These are phyloP conservation scores for Suhomyces sp. DNA, from an alignment of 805 yeast species.

Conservation along the genomic window DNA sequence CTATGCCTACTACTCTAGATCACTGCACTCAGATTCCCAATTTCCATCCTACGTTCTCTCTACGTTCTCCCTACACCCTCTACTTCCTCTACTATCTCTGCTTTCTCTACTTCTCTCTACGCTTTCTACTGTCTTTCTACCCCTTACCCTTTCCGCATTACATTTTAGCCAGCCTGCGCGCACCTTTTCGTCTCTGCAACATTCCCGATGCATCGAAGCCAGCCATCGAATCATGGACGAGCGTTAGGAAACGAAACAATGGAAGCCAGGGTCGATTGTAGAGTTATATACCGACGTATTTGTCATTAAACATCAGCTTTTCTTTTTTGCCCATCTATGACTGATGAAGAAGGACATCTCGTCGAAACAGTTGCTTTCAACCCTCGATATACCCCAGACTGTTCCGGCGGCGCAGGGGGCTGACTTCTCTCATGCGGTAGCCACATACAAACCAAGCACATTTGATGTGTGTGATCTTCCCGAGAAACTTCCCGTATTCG, in stretches of 20 bases:
- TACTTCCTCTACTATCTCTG: too few relatives aligned
- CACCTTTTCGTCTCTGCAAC: not conserved
- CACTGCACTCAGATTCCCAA: too few relatives aligned
- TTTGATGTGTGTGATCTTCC: conserved; percentile 29
- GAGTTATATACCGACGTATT: not conserved
- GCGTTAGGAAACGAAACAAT: not conserved
- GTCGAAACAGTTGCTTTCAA: conserved; percentile 20
- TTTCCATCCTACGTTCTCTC: too few relatives aligned
- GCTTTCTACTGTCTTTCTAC: not conserved
- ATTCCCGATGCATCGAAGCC: not conserved
- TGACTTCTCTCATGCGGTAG: conserved; percentile 28
- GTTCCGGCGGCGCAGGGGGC: conserved; percentile 19
- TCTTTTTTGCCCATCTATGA: not conserved
- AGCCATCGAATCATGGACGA: not conserved
- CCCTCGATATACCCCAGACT: conserved; percentile 21
- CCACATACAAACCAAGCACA: conserved; percentile 25
- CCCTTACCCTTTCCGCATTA: too few relatives aligned
- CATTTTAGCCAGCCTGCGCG: not conserved
- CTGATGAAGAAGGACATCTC: conserved; percentile 9
- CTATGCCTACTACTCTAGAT: too few relatives aligned
- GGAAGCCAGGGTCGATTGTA: not conserved
- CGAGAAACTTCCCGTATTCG: conserved; percentile 19
- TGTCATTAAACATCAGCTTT: not conserved
- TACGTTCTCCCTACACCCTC: too few relatives aligned
- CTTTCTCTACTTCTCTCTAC: not conserved